phyloP scores from a whole-genome alignment of 2,329 filamentous ascomycete genomes.

The Chaetomium strumarium region DNA sequence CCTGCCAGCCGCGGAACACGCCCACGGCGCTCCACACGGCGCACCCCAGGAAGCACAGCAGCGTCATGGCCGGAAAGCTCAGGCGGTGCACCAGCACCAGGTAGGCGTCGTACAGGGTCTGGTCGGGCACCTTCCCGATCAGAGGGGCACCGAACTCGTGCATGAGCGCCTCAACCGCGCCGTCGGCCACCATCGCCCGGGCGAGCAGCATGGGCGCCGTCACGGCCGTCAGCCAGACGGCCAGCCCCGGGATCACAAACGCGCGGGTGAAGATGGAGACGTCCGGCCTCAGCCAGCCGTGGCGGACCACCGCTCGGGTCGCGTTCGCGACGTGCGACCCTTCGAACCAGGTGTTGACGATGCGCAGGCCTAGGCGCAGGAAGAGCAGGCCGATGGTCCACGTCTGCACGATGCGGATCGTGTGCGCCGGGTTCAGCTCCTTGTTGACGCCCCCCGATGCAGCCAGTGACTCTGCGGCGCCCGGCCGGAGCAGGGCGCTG shows the following conservation, averaged over 20 bases:
- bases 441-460: conserved; percentile 25
- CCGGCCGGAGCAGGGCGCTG: conserved; percentile 25
- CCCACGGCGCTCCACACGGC: conserved; percentile 48
- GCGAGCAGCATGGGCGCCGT: conserved; percentile 58
- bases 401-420: conserved; percentile 81
- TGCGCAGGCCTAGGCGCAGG: conserved; percentile 68
- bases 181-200: conserved; percentile 40
- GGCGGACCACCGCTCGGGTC: conserved; percentile 64
- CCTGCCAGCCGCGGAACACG: conserved; percentile 69
- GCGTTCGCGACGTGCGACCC: conserved; percentile 68
- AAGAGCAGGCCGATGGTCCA: conserved; percentile 94
- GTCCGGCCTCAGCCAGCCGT: conserved; percentile 75
- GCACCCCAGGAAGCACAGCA: conserved; percentile 44
- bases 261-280: conserved; percentile 73
- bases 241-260: conserved; percentile 70
- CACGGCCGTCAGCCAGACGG: conserved; percentile 59
- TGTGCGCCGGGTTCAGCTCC: conserved; percentile 46
- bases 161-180: conserved; percentile 20
- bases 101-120: conserved; percentile 26
- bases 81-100: conserved; percentile 43
- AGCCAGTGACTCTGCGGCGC: conserved; percentile 27
- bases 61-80: conserved; percentile 63
- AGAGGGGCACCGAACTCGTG: neutral
- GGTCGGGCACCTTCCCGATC: conserved; percentile 17
- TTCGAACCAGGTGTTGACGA: conserved; percentile 62